Evolutionary conservation across 2,329 filamentous ascomycete genomes (phyloP), one percentile per base, ranked within the genome.

Genomic region (Penicillium fuscoglaucum): DNA sequence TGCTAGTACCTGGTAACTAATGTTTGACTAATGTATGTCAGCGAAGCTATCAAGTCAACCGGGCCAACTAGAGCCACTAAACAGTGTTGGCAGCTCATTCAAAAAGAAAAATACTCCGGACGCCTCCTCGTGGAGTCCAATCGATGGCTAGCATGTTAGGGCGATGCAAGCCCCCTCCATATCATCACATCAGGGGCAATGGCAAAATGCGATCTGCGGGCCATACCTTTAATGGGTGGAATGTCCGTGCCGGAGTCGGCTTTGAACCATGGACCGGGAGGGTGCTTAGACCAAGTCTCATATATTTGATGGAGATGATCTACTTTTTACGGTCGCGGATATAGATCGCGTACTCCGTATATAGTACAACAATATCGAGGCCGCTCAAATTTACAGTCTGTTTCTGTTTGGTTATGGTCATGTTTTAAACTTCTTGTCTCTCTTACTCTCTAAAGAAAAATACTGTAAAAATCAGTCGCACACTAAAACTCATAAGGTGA

Each of bases 131-230:
- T 39, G 39, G 48, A 24, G 41, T 48, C 59, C 65, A 66, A 66
- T 63, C 31, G 46, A 46, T 40, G 28, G 40, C 37, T 37, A 26
- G 45, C 24, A 46, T 37, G n/a, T 33, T 39, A 31, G 40, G 15
- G 19, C 12, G 50, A 62, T 67, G 64, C 65, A 67, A 66, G 65
- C 59, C 64, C 41, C 52, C 55, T 65, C 64, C 45, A 61, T 61
- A 59, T 53, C 53, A 64, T 67, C 65, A 67, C 65, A 62, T 45
- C 41, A 44, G 28, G 54, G 43, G 31, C 49, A 51, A 55, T 46
- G 28, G 49, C 15, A 39, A 52, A 51, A 33, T 49, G 35, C 53
- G 64, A 66, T 64, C 61, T 55, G 59, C 64, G 57, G 54, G n/a
- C 46, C 19, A 55, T 31, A 21, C 9, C 55, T 62, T 50, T 43